Conservation (phyloP, 495 filamentous ascomycete genomes). For the Penicillium flavigenum region DNA sequence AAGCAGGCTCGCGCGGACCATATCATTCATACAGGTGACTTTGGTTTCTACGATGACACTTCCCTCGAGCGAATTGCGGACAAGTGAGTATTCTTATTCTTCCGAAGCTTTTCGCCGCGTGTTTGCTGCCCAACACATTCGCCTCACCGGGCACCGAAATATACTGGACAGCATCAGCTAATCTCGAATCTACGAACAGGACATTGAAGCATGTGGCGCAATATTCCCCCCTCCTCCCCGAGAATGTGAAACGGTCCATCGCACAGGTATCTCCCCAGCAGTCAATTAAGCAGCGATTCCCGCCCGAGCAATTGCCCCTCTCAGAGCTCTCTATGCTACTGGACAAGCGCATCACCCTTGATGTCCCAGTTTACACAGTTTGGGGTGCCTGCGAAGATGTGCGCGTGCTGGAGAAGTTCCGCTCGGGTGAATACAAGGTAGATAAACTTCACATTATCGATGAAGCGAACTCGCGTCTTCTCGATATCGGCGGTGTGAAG, state of each 20-base stretch:
- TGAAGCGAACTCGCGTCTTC: slow-evolving; percentile 88
- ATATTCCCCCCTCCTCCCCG: slow-evolving; percentile 91
- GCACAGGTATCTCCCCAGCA: slow-evolving; percentile 60
- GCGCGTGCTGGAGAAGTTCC: slow-evolving; percentile 94
- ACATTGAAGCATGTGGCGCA: slow-evolving; percentile 97
- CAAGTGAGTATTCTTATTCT: slow-evolving; percentile 65
- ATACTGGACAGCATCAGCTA: slow-evolving; percentile 18
- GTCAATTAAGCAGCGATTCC: slow-evolving; percentile 78
- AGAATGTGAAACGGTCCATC: slow-evolving; percentile 83
- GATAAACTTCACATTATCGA: slow-evolving; percentile 98
- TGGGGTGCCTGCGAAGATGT: slow-evolving; percentile 99
- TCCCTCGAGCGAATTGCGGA: slow-evolving; percentile 97
- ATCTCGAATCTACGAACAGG: slow-evolving; percentile 47
- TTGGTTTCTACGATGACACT: slow-evolving; percentile 97
- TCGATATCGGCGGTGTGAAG: slow-evolving; percentile 95
- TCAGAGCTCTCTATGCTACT: slow-evolving; percentile 94
- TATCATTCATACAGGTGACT: slow-evolving; percentile 98
- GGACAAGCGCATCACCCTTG: slow-evolving; percentile 79
- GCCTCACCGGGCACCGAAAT: slow-evolving; percentile 8
- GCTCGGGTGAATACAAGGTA: slow-evolving; percentile 97
- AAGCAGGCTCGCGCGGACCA: slow-evolving; percentile 90
- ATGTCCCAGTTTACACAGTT: slow-evolving; percentile 96
- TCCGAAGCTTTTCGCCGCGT: neutral
- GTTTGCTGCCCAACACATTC: slow-evolving; percentile 18
- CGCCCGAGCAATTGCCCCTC: slow-evolving; percentile 78